Base-by-base conservation (phyloP, 805 yeast genomes). In the Yamadazyma sp. region DNA sequence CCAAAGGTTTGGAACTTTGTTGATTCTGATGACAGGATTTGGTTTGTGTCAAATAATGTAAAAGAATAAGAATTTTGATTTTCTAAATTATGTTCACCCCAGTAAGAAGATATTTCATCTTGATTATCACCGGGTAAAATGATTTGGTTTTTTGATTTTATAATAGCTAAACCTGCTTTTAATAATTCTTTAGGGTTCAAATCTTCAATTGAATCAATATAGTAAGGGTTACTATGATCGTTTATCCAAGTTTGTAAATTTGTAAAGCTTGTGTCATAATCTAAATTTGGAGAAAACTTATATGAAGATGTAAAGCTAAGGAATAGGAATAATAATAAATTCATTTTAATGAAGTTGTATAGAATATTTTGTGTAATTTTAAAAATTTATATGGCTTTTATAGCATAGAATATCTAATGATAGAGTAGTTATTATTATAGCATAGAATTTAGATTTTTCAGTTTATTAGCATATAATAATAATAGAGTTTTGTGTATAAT, bases 41-140 rank as follows among this genome's bases (percentile, higher is more conserved):
- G 3, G 10, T 21, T 30, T 17, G 30, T 17, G 18, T 35, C 39
- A 20, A 16, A 35, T 8, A 30, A 7, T 9, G 13, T 13, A n/a
- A 35, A 35, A 15, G 24, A 13, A n/a, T 30, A 35, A 7, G 7
- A 15, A 9, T 25, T 23, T 15, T 35, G 24, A 8, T n/a, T 18
- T 10, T 19, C 10, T 2, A 20, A 17, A 11, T 30, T 22, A 11
- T 24, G 22, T 4, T 22, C 22, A 15, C 39, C 39, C 27, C 22
- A 35, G 16, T 16, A 35, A 3, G 39, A 31, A 9, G 34, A 6
- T 4, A 35, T 31, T 22, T 35, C 39, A 15, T 35, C 34, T 25
- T 35, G 30, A 10, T 23, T 23, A 17, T 30, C 27, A 5, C 34
- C 39, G 10, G 39, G 39, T 22, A 35, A 30, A 3, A 35, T 24